Conservation (phyloP, 2,329 filamentous ascomycete genomes). For the Curvularia lunata region DNA sequence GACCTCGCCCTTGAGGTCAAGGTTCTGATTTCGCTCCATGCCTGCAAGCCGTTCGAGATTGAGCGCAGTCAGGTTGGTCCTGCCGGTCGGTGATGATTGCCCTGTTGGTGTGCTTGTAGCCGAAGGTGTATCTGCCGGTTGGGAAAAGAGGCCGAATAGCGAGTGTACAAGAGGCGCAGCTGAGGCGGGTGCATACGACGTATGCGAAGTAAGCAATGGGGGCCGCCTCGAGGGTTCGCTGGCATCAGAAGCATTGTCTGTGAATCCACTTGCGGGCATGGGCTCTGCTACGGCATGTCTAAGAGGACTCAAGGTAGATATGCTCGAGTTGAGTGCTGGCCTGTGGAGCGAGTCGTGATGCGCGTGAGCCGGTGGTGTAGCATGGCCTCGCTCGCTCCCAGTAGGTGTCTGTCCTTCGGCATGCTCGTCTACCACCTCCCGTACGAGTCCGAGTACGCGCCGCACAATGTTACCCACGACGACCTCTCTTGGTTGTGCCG, state of each 20-base stretch:
- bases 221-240: conserved; percentile 58
- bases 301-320: conserved; percentile 57
- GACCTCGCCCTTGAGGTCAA: conserved; percentile 86
- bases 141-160: conserved; percentile 86
- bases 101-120: conserved; percentile 60
- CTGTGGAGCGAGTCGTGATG: conserved; percentile 47
- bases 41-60: conserved; percentile 49
- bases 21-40: conserved; percentile 50
- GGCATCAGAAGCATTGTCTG: conserved; percentile 46
- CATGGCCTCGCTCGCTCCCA: conserved; percentile 65
- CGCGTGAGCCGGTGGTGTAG: conserved; percentile 46
- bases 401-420: conserved; percentile 66
- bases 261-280: conserved; percentile 37
- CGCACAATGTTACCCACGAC: conserved; percentile 94
- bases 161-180: conserved; percentile 66
- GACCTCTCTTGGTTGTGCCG: conserved; percentile 87
- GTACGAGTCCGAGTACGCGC: conserved; percentile 85
- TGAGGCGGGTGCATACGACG: conserved; percentile 66
- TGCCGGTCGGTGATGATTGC: conserved; percentile 58
- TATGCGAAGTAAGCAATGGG: conserved; percentile 66
- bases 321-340: conserved; percentile 50
- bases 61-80: conserved; percentile 40
- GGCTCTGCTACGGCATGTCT: conserved; percentile 51
- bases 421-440: conserved; percentile 87
- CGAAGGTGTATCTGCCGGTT: conserved; percentile 60